Conservation (phyloP, 768 basidiomycete genomes). For the Pleurotus tuber-regium region DNA sequence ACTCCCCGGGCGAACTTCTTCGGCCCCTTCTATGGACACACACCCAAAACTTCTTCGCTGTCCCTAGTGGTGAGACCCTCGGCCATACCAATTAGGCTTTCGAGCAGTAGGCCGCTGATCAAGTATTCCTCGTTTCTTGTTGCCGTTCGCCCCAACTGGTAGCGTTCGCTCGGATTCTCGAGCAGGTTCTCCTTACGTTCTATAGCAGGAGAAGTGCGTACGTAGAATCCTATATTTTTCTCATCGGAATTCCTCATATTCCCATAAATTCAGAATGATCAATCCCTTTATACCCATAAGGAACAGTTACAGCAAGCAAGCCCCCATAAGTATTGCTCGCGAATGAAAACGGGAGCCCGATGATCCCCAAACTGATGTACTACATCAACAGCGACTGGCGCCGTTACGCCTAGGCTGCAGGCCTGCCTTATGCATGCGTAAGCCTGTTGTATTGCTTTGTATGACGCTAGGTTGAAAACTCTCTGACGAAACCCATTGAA, state of each 20-base stretch:
- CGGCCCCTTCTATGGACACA: too few relatives aligned
- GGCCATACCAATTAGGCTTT: too few relatives aligned
- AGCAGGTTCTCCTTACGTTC: neutral
- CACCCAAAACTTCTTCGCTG: too few relatives aligned
- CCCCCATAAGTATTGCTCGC: constrained; percentile 36
- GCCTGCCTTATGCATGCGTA: constrained; percentile 59
- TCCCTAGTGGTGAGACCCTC: too few relatives aligned
- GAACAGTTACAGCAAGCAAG: constrained; percentile 44
- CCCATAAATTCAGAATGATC: constrained; percentile 11
- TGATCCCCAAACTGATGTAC: constrained; percentile 71
- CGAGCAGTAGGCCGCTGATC: too few relatives aligned
- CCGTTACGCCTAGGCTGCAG: constrained; percentile 72
- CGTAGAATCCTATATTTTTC: constrained; percentile 11
- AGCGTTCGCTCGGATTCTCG: neutral
- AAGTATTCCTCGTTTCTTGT: too few relatives aligned
- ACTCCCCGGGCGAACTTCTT: too few relatives aligned
- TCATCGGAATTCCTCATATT: constrained; percentile 20
- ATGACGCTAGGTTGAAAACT: constrained; percentile 58
- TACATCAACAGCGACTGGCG: constrained; percentile 75
- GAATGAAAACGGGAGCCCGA: constrained; percentile 36
- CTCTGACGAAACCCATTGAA: constrained; percentile 66
- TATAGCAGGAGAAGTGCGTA: neutral
- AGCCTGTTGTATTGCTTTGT: constrained; percentile 54
- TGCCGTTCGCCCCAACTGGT: neutral
- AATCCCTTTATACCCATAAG: constrained; percentile 33